A percentile compares a stretch with the other conserved stretches of the same genome.
Conservation (phyloP, 371 early-diverging fungal species). For the Mortierella sp. region DNA sequence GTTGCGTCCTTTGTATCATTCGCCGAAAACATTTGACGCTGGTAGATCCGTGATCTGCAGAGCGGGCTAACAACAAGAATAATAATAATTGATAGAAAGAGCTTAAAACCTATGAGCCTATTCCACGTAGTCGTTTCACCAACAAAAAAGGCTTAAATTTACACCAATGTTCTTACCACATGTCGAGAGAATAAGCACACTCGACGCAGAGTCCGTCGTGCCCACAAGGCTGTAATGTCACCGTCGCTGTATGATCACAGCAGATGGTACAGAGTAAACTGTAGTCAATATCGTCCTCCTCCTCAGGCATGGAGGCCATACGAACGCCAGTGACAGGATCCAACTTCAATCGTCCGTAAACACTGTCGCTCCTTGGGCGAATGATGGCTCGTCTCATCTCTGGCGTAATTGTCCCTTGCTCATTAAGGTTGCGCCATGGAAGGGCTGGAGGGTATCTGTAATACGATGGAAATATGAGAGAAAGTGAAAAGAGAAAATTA, state of each 20-base stretch:
- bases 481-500: neutral
- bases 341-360: constrained; percentile 36
- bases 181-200: constrained; percentile 54
- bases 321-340: constrained; percentile 50
- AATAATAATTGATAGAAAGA: too few relatives aligned
- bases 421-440: constrained; percentile 56
- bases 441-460: constrained; percentile 49
- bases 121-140: too few relatives aligned
- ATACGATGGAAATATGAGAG: neutral
- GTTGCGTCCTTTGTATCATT: constrained; percentile 28
- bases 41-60: constrained; percentile 46
- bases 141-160: neutral
- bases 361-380: constrained; percentile 40
- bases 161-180: constrained; percentile 25
- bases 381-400: constrained; percentile 40
- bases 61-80: constrained; percentile 28
- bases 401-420: constrained; percentile 28
- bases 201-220: constrained; percentile 56
- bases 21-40: constrained; percentile 44
- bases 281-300: constrained; percentile 45
- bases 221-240: constrained; percentile 56
- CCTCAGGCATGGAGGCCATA: constrained; percentile 39
- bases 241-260: constrained; percentile 57
- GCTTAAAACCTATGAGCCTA: too few relatives aligned
- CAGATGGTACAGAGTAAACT: constrained; percentile 52